Percentiles rank a stretch among this genome's conserved stretches.
Conservation (phyloP, 495 filamentous ascomycete species). For the Aspergillus indologenus region DNA sequence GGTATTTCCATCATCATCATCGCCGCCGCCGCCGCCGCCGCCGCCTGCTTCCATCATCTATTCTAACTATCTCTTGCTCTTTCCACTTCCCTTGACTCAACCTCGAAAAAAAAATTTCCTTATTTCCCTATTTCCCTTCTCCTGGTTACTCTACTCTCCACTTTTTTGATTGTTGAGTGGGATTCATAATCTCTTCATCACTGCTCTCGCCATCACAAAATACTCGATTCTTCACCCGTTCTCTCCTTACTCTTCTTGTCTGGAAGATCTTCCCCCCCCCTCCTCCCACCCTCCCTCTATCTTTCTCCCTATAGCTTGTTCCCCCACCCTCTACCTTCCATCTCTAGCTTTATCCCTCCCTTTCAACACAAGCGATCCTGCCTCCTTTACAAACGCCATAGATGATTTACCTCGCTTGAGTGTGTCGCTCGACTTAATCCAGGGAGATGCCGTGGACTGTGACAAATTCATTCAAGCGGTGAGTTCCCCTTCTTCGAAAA, state of each 20-base stretch:
- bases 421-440: slow-evolving; percentile 20
- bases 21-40: not conserved
- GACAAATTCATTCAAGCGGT: slow-evolving; percentile 58
- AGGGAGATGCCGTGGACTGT: slow-evolving; percentile 55
- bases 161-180: not conserved
- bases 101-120: no score
- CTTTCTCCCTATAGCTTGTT: not conserved
- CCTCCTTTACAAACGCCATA: slow-evolving; percentile 7
- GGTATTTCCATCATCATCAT: not conserved
- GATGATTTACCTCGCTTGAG: slow-evolving; percentile 23
- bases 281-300: not conserved
- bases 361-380: slow-evolving; percentile 1
- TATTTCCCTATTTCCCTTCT: not conserved
- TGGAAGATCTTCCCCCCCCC: not conserved
- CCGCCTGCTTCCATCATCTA: no score
- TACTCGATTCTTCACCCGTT: not conserved
- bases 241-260: not conserved
- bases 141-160: not conserved
- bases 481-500: slow-evolving; percentile 12
- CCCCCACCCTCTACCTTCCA: slow-evolving; percentile 6
- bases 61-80: slow-evolving; percentile 2
- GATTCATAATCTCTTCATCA: not conserved
- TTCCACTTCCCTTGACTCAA: not conserved
- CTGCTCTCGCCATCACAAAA: not conserved
- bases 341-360: slow-evolving; percentile 5